phyloP scores from a whole-genome alignment of 805 yeast genomes.

The Yamadazyma insecticola region DNA sequence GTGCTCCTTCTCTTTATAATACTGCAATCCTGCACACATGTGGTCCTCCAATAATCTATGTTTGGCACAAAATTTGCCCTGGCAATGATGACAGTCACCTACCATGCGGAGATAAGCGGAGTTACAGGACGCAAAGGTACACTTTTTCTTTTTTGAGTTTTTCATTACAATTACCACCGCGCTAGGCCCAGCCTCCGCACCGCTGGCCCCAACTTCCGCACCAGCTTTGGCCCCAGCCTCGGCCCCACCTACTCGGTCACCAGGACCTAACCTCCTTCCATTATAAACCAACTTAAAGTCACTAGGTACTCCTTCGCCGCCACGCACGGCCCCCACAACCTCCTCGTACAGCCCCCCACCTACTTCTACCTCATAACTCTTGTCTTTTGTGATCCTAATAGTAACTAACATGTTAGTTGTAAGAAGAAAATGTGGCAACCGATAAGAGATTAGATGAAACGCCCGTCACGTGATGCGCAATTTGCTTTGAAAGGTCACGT shows the following conservation, averaged over 20 bases:
- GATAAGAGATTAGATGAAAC: too few relatives aligned
- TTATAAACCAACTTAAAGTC: slow-evolving; percentile 37
- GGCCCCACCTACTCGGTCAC: too few relatives aligned
- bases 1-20: slow-evolving; percentile 78
- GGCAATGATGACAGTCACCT: slow-evolving; percentile 83
- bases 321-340: too few relatives aligned
- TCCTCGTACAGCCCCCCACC: too few relatives aligned
- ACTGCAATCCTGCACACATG: slow-evolving; percentile 69
- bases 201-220: slow-evolving; percentile 23
- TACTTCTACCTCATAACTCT: too few relatives aligned
- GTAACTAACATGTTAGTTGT: too few relatives aligned
- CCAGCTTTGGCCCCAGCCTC: too few relatives aligned
- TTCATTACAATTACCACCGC: slow-evolving; percentile 12
- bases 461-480: too few relatives aligned
- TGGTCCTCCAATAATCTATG: slow-evolving; percentile 87
- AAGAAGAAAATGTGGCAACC: too few relatives aligned
- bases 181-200: slow-evolving; percentile 13
- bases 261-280: slow-evolving; percentile 34
- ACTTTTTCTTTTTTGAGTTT: slow-evolving; percentile 38
- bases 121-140: slow-evolving; percentile 55
- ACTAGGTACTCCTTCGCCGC: too few relatives aligned
- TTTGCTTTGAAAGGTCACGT: too few relatives aligned
- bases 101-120: slow-evolving; percentile 63
- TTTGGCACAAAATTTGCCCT: slow-evolving; percentile 80
- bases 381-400: too few relatives aligned